Evolutionary conservation across 495 filamentous ascomycete species (phyloP).

Genomic region (Neurospora intermedia): DNA sequence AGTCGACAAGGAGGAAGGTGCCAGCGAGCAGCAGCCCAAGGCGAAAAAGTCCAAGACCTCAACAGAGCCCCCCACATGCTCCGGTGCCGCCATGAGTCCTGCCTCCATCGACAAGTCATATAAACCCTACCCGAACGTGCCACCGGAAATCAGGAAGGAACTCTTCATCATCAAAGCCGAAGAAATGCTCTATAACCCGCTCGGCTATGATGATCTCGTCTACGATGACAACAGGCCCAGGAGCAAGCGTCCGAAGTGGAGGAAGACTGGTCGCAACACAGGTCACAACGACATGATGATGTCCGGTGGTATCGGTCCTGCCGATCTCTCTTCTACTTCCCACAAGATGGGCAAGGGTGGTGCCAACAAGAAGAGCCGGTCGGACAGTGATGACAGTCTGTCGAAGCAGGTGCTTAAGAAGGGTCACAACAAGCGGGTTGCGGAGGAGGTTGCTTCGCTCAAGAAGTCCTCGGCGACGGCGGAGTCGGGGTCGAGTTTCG

Average conservation of each 20-base stretch:
- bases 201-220: constrained; percentile 20
- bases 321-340: not conserved
- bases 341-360: not conserved
- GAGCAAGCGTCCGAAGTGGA: not conserved
- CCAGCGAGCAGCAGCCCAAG: not conserved
- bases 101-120: not conserved
- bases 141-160: not conserved
- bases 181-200: constrained; percentile 17
- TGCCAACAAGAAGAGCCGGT: not conserved
- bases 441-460: not conserved
- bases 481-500: not conserved
- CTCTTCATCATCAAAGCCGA: constrained; percentile 1
- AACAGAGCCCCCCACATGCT: not conserved
- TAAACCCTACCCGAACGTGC: not conserved
- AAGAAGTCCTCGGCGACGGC: not conserved
- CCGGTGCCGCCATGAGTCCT: not conserved
- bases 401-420: constrained; percentile 8
- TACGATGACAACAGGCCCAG: constrained; percentile 3
- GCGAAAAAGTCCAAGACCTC: constrained; percentile 7
- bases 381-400: not conserved
- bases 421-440: constrained; percentile 6
- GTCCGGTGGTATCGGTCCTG: constrained; percentile 11
- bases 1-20: not conserved
- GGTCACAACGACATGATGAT: constrained; percentile 4
- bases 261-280: not conserved